Evolutionary conservation across 148 eudicot species (phyloP).

Genomic region (Arbutus unedo): DNA sequence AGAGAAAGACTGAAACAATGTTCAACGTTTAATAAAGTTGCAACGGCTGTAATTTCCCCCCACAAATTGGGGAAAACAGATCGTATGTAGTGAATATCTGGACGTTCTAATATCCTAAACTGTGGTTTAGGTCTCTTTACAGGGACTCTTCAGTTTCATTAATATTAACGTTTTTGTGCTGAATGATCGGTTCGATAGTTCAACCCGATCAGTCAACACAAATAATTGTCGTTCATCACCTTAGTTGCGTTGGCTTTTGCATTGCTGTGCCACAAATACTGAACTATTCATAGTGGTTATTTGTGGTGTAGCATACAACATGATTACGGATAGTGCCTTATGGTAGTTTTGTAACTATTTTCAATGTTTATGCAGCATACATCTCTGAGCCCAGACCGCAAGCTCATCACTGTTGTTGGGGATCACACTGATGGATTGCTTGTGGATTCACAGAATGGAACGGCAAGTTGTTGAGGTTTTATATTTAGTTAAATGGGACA

Average conservation of each 20-base stretch:
- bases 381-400: constrained; percentile 72
- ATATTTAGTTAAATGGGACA: not conserved
- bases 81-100: not conserved
- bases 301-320: not conserved
- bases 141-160: not conserved
- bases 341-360: not conserved
- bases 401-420: constrained; percentile 72
- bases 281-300: not conserved
- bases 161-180: not conserved
- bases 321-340: too few species aligned
- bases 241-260: not conserved
- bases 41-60: too few species aligned
- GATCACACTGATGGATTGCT: constrained; percentile 68
- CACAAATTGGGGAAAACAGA: too few species aligned
- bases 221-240: not conserved
- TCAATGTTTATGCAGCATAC: constrained; percentile 64
- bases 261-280: not conserved
- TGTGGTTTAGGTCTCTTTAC: not conserved
- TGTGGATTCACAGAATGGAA: constrained; percentile 66
- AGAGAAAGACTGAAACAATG: too few species aligned
- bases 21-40: too few species aligned
- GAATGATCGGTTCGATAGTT: not conserved
- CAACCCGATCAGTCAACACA: not conserved
- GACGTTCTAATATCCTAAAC: not conserved
- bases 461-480: constrained; percentile 32